These are phyloP conservation scores for Fusarium buharicum DNA, from an alignment of 2,329 filamentous ascomycete species.

Conservation along the genomic window DNA sequence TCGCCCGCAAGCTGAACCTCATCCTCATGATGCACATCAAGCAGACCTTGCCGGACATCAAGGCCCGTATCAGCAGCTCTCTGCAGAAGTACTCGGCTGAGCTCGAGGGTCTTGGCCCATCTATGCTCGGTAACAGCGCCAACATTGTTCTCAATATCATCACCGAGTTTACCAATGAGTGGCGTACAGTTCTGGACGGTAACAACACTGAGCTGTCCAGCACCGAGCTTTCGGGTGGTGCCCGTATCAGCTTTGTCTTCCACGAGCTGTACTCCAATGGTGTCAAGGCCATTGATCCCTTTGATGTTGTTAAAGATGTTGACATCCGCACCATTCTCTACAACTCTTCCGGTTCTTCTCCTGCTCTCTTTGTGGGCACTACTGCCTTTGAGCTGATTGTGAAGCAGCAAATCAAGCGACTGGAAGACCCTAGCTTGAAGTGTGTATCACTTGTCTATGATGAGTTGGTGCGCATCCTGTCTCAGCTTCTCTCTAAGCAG, in stretches of 20 bases:
- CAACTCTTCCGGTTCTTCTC: slow-evolving; percentile 98
- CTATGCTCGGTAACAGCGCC: slow-evolving; percentile 92
- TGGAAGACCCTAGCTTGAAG: slow-evolving; percentile 97
- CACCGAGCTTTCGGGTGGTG: slow-evolving; percentile 92
- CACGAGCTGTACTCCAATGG: slow-evolving; percentile 98
- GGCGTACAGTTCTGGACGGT: slow-evolving; percentile 93
- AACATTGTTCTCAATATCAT: slow-evolving; percentile 99
- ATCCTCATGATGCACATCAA: slow-evolving; percentile 99
- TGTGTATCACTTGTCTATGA: slow-evolving; percentile 98
- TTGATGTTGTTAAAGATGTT: slow-evolving; percentile 96
- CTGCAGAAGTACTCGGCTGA: slow-evolving; percentile 91
- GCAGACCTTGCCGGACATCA: slow-evolving; percentile 98
- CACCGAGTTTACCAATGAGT: slow-evolving; percentile 98
- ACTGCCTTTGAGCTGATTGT: slow-evolving; percentile 99
- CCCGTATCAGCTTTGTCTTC: slow-evolving; percentile 99
- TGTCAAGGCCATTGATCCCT: slow-evolving; percentile 96
- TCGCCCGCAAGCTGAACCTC: slow-evolving; percentile 95
- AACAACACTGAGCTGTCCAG: slow-evolving; percentile 97
- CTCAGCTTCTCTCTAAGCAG: slow-evolving; percentile 86
- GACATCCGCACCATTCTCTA: slow-evolving; percentile 97
- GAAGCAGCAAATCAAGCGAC: slow-evolving; percentile 96
- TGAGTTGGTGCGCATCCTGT: slow-evolving; percentile 93
- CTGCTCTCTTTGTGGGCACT: slow-evolving; percentile 95
- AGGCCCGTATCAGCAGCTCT: slow-evolving; percentile 93
- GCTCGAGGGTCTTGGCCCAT: slow-evolving; percentile 85